Conservation (phyloP, 768 basidiomycete species). For the Serendipita indica region DNA sequence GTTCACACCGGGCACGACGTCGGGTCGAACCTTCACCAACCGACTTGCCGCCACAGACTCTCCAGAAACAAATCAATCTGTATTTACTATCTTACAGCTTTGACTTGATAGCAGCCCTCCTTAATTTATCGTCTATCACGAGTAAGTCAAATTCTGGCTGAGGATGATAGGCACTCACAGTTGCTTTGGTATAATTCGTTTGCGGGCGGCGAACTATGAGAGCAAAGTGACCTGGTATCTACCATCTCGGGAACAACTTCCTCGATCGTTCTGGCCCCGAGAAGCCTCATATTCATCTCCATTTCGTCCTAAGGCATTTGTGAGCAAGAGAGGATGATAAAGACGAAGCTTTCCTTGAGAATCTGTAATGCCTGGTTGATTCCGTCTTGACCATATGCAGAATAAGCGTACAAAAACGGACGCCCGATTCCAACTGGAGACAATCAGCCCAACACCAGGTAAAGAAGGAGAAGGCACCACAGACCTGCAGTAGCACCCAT, state of each 20-base stretch:
- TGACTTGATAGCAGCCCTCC: neutral
- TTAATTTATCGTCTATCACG: neutral
- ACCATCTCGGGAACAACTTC: slow-evolving; percentile 86
- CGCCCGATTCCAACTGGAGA: slow-evolving; percentile 61
- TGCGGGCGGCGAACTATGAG: slow-evolving; percentile 55
- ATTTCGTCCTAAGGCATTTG: slow-evolving; percentile 63
- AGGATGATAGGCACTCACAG: slow-evolving; percentile 44
- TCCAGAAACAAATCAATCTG: too few species aligned
- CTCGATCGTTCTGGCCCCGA: slow-evolving; percentile 67
- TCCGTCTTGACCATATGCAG: slow-evolving; percentile 76
- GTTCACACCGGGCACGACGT: too few species aligned
- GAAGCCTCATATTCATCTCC: slow-evolving; percentile 90
- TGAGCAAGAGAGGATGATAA: slow-evolving; percentile 8
- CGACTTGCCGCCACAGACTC: too few species aligned
- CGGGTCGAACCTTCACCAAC: too few species aligned
- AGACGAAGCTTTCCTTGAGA: slow-evolving; percentile 36
- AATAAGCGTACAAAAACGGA: slow-evolving; percentile 80
- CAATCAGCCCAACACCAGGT: neutral
- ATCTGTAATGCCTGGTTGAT: slow-evolving; percentile 73
- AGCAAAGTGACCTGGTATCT: slow-evolving; percentile 53
- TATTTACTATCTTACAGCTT: slow-evolving; percentile 1
- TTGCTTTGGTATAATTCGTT: slow-evolving; percentile 66
- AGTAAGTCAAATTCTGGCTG: neutral
- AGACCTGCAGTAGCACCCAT: slow-evolving; percentile 69
- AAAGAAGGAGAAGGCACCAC: neutral